Percentiles rank a stretch among this genome's conserved stretches.
Evolutionary conservation across 306 rosid genomes (phyloP).

Genomic region (Comarum palustre): DNA sequence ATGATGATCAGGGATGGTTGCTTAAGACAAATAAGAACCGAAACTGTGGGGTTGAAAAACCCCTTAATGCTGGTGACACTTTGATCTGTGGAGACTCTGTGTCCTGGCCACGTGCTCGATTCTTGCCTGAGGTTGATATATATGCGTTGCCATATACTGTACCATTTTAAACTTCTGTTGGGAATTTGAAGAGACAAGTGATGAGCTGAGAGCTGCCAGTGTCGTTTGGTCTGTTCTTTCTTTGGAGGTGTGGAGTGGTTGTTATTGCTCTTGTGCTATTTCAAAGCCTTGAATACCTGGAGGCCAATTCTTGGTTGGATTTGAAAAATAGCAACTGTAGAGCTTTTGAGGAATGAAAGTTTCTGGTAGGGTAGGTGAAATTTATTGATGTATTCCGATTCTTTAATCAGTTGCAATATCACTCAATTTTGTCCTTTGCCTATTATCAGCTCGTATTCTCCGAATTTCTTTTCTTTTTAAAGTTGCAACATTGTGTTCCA

Average conservation of each 20-base stretch:
- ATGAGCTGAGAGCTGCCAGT: constrained; percentile 20
- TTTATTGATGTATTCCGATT: constrained; percentile 18
- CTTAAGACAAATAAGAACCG: not conserved
- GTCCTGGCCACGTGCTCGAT: constrained; percentile 13
- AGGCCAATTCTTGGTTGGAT: not conserved
- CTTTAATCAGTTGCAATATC: constrained; percentile 10
- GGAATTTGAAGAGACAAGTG: constrained; percentile 15
- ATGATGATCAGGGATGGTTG: constrained; percentile 23
- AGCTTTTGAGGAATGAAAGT: not conserved
- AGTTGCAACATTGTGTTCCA: not conserved
- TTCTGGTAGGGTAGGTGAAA: constrained; percentile 10
- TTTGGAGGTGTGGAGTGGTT: not conserved
- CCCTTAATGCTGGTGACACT: not conserved
- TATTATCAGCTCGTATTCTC: not conserved
- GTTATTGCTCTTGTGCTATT: not conserved
- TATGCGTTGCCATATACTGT: constrained; percentile 26
- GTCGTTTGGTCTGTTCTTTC: constrained; percentile 4
- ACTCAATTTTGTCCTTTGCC: not conserved
- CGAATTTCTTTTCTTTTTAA: not conserved
- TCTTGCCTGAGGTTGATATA: constrained; percentile 17
- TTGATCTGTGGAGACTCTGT: not conserved
- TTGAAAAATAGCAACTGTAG: not conserved
- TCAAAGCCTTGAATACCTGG: constrained; percentile 1
- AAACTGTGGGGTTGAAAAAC: constrained; percentile 13
- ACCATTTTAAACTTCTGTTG: constrained; percentile 9